Percentiles rank a stretch among this genome's conserved stretches.
Conservation (phyloP, 164 flowering plant species). For the Nelumbo lutea region DNA sequence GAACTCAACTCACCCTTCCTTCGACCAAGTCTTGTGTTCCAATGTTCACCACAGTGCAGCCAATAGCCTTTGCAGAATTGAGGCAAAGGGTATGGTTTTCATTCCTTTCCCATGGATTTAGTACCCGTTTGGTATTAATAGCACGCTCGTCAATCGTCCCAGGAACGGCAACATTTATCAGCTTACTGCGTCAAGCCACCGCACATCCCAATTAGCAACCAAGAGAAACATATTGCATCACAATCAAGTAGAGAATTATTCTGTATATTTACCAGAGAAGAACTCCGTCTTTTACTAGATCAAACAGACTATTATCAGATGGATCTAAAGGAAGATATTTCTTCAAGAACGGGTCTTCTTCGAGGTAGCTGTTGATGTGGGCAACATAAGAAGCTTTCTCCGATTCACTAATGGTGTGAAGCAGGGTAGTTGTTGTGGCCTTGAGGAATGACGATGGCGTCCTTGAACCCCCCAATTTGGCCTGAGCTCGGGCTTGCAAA, state of each 20-base stretch:
- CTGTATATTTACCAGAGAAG: conserved; percentile 64
- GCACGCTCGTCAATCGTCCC: conserved; percentile 94
- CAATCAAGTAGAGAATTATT: conserved; percentile 6
- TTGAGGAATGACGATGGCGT: conserved; percentile 65
- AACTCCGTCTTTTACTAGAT: conserved; percentile 87
- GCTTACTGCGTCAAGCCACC: conserved; percentile 60
- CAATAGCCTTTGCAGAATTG: conserved; percentile 94
- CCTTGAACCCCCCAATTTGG: conserved; percentile 51
- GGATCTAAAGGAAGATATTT: conserved; percentile 81
- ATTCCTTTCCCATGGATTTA: conserved; percentile 95
- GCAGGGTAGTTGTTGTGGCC: conserved; percentile 74
- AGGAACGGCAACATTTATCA: conserved; percentile 94
- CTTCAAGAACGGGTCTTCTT: conserved; percentile 74
- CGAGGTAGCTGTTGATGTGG: conserved; percentile 81
- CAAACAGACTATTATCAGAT: conserved; percentile 54
- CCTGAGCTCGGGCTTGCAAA: conserved; percentile 53
- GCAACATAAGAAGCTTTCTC: conserved; percentile 78
- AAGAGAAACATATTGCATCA: not conserved
- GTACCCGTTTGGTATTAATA: conserved; percentile 70
- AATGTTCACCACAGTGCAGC: conserved; percentile 94
- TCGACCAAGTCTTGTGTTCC: conserved; percentile 63
- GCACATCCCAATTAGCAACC: conserved; percentile 1
- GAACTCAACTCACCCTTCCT: not conserved
- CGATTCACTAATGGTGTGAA: conserved; percentile 74
- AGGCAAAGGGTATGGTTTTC: conserved; percentile 94